Conservation (phyloP, 352 stramenopile species). For the Nannochloropsis limnetica region DNA sequence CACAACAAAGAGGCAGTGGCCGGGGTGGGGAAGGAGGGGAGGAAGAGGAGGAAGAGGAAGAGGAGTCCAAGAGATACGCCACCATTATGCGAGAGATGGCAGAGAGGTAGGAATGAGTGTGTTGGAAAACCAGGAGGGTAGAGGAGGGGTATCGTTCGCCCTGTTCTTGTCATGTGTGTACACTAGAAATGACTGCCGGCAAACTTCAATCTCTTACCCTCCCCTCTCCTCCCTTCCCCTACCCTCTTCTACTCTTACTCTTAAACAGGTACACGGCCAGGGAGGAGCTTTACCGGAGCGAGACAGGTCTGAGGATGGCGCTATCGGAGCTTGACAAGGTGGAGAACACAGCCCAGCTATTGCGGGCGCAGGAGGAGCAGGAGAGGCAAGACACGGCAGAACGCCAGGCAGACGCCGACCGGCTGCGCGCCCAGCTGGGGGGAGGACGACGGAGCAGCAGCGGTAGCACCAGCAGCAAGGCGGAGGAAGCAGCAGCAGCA, state of each 20-base stretch:
- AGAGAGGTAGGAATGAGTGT: not conserved
- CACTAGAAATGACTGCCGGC: no score
- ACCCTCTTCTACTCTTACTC: not conserved
- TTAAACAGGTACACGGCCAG: not conserved
- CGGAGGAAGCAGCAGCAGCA: not conserved
- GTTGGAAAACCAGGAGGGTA: not conserved
- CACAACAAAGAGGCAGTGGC: not conserved
- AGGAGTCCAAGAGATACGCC: not conserved
- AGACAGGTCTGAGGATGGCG: slow-evolving; percentile 8
- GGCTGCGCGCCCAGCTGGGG: not conserved
- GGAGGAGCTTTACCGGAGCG: not conserved
- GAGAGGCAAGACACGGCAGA: not conserved
- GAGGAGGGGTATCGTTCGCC: not conserved
- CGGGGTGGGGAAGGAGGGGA: not conserved
- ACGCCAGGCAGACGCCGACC: not conserved
- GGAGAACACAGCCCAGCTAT: slow-evolving; percentile 9
- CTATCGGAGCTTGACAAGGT: not conserved
- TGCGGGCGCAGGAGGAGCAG: not conserved
- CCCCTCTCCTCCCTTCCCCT: not conserved
- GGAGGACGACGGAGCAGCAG: not conserved
- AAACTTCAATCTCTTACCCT: not conserved
- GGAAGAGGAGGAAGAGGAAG: not conserved
- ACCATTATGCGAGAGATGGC: slow-evolving; percentile 11
- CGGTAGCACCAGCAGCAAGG: slow-evolving; percentile 19
- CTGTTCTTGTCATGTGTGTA: no score